phyloP scores from a whole-genome alignment of 768 basidiomycete genomes.

The Guyanaporus albipodus region DNA sequence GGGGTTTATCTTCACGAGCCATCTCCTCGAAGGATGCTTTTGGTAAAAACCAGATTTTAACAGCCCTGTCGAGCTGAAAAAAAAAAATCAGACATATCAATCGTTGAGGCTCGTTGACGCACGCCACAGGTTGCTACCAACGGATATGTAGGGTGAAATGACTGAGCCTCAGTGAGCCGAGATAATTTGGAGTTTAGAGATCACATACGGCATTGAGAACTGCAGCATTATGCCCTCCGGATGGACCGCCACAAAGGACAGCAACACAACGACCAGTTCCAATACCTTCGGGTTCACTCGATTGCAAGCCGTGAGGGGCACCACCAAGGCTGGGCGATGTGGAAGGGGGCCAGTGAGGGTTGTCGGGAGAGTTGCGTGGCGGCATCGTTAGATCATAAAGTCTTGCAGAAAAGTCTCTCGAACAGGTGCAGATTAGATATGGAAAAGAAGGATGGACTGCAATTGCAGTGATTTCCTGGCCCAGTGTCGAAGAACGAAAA shows the following conservation, averaged over 20 bases:
- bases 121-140: constrained; percentile 79
- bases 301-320: constrained; percentile 64
- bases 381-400: constrained; percentile 58
- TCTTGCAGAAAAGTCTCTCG: constrained; percentile 64
- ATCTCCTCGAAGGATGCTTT: constrained; percentile 35
- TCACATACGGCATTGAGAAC: constrained; percentile 58
- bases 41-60: constrained; percentile 73
- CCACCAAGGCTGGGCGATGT: constrained; percentile 52
- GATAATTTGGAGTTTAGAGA: background rate
- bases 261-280: constrained; percentile 57
- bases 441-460: constrained; percentile 57
- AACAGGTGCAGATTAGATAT: constrained; percentile 65
- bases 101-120: constrained; percentile 21
- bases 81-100: background rate
- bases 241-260: constrained; percentile 64
- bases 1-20: constrained; percentile 66
- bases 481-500: constrained; percentile 28
- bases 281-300: constrained; percentile 55
- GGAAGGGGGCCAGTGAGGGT: constrained; percentile 58
- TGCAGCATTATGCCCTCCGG: constrained; percentile 70
- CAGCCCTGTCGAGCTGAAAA: constrained; percentile 60
- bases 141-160: constrained; percentile 62
- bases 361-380: constrained; percentile 35
- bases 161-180: constrained; percentile 35
- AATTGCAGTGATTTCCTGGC: constrained; percentile 59